phyloP scores from a whole-genome alignment of 176 grass and related monocot species.

The Zea luxurians region DNA sequence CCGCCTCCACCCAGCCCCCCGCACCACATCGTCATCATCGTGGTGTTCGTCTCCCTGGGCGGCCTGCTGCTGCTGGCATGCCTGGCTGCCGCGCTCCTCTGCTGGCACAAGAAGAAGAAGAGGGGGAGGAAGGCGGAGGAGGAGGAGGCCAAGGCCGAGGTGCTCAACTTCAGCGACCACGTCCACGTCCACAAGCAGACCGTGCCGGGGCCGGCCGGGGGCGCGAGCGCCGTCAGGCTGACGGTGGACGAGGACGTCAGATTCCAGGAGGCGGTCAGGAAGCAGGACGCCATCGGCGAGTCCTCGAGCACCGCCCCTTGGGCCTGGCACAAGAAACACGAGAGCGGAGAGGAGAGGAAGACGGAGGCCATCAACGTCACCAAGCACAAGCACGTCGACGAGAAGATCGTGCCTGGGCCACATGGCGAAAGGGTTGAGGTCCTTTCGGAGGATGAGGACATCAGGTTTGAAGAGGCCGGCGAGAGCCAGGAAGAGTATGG shows the following conservation, averaged over 20 bases:
- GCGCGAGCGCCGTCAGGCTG: conserved; percentile 34
- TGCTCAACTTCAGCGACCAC: conserved; percentile 55
- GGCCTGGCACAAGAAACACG: conserved; percentile 52
- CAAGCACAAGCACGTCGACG: conserved; percentile 38
- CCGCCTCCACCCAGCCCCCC: conserved; percentile 53
- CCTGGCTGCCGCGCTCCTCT: conserved; percentile 60
- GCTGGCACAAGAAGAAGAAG: conserved; percentile 65
- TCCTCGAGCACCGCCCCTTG: conserved; percentile 5
- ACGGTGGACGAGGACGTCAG: conserved; percentile 68
- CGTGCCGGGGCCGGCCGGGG: conserved; percentile 32
- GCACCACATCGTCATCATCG: conserved; percentile 57
- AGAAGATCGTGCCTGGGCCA: conserved; percentile 47
- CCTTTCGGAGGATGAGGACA: conserved; percentile 51
- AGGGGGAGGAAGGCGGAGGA: conserved; percentile 31
- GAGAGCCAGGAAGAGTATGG: neutral
- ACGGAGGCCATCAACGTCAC: conserved; percentile 48
- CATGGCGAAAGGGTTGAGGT: conserved; percentile 40
- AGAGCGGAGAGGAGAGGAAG: conserved; percentile 30
- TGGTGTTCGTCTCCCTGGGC: conserved; percentile 66
- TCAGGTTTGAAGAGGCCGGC: conserved; percentile 36
- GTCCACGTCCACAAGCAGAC: conserved; percentile 55
- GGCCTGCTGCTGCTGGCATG: conserved; percentile 66
- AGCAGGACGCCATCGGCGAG: conserved; percentile 39
- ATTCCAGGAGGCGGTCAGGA: conserved; percentile 54
- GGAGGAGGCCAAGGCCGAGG: conserved; percentile 42